Evolutionary conservation across 1,139 yeast genomes (phyloP).

Genomic region (Arxiozyma slooffiae): DNA sequence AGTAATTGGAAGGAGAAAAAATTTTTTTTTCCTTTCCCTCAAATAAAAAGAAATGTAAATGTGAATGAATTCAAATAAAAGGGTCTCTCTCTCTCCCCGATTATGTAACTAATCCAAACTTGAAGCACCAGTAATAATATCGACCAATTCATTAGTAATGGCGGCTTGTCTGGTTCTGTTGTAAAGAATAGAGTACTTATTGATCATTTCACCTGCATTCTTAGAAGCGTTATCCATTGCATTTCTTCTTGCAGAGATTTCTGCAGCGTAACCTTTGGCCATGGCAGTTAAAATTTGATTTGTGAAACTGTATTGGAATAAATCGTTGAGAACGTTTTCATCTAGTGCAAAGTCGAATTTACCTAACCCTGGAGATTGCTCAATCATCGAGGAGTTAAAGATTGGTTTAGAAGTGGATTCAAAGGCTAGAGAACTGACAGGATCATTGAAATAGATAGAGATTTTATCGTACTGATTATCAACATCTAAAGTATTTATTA

Average conservation of each 20-base stretch:
- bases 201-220: constrained; percentile 99
- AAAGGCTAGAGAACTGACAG: constrained; percentile 78
- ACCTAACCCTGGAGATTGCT: constrained; percentile 76
- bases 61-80: not conserved
- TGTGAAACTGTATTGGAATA: constrained; percentile 82
- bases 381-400: constrained; percentile 63
- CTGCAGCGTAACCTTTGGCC: constrained; percentile 98
- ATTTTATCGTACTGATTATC: constrained; percentile 52
- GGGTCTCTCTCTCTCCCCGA: not conserved
- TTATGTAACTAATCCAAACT: constrained; percentile 62
- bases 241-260: constrained; percentile 96
- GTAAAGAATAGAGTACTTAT: constrained; percentile 88
- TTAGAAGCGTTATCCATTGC: constrained; percentile 99
- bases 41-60: not conserved
- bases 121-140: constrained; percentile 98
- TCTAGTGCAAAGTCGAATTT: constrained; percentile 84
- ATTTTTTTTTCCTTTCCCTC: not conserved
- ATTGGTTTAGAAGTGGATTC: constrained; percentile 70
- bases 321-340: constrained; percentile 44
- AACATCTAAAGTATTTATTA: constrained; percentile 41
- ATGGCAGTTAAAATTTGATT: constrained; percentile 84
- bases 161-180: constrained; percentile 99
- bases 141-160: constrained; percentile 98
- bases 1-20: not conserved
- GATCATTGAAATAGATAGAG: constrained; percentile 80